Percentiles rank a stretch among this genome's conserved stretches.
phyloP scores from a whole-genome alignment of 371 early-diverging fungal species.

The Apophysomyces ossiformis region DNA sequence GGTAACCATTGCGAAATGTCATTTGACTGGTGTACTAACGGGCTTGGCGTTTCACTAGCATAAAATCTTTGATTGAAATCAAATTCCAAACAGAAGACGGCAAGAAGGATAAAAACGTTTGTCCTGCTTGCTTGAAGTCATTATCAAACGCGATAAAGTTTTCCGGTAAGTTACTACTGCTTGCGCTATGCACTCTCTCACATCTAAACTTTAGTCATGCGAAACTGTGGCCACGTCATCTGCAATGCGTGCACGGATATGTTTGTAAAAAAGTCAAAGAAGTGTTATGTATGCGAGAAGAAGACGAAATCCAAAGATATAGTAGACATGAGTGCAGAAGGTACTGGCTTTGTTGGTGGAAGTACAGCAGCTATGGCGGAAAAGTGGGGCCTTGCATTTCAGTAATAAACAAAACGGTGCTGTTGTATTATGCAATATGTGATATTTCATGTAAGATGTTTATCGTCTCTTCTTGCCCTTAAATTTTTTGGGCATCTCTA shows the following conservation, averaged over 20 bases:
- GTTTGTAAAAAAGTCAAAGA: slow-evolving; percentile 76
- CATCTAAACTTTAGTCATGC: slow-evolving; percentile 56
- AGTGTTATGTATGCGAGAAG: slow-evolving; percentile 84
- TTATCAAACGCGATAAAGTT: slow-evolving; percentile 79
- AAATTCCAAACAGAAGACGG: slow-evolving; percentile 64
- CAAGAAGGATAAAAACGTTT: slow-evolving; percentile 52
- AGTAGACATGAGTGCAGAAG: slow-evolving; percentile 79
- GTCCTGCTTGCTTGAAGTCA: slow-evolving; percentile 85
- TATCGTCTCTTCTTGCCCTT: slow-evolving; percentile 18
- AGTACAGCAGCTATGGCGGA: slow-evolving; percentile 78
- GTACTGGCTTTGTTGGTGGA: slow-evolving; percentile 84
- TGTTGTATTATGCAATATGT: no score
- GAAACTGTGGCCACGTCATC: slow-evolving; percentile 86
- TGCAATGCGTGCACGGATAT: slow-evolving; percentile 79
- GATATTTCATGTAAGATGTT: background rate
- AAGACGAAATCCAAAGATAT: slow-evolving; percentile 76
- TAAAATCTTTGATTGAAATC: slow-evolving; percentile 79
- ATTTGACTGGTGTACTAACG: no score
- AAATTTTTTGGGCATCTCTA: slow-evolving; percentile 30
- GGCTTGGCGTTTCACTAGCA: slow-evolving; percentile 33
- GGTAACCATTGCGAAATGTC: slow-evolving; percentile 36
- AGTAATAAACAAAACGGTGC: slow-evolving; percentile 41
- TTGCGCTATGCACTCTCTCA: no score
- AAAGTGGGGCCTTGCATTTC: slow-evolving; percentile 81
- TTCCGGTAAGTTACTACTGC: slow-evolving; percentile 48